A percentile compares a stretch with the other conserved stretches of the same genome.
These are phyloP conservation scores for Lipomyces oligophaga DNA, from an alignment of 805 yeast genomes.

Conservation along the genomic window DNA sequence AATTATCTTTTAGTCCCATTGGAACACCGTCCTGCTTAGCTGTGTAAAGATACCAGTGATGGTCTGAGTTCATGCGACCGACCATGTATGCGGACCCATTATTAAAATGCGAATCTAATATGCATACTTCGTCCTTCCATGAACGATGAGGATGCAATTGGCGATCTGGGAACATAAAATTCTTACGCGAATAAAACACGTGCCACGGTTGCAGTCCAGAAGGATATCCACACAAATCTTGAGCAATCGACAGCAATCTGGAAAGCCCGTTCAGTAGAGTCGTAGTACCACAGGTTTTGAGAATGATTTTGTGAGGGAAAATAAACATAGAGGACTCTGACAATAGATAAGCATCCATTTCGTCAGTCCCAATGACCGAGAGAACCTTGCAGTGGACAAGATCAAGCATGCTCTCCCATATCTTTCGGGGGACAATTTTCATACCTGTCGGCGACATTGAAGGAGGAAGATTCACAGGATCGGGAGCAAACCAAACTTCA, in stretches of 20 bases:
- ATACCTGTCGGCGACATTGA: slow-evolving; percentile 44
- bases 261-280: slow-evolving; percentile 77
- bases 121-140: slow-evolving; percentile 77
- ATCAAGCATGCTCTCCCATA: slow-evolving; percentile 72
- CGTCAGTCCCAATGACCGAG: slow-evolving; percentile 64
- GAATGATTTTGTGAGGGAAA: slow-evolving; percentile 74
- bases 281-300: slow-evolving; percentile 96
- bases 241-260: slow-evolving; percentile 53
- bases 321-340: slow-evolving; percentile 90
- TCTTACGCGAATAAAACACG: slow-evolving; percentile 84
- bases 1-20: not conserved
- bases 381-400: slow-evolving; percentile 83
- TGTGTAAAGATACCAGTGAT: slow-evolving; percentile 76
- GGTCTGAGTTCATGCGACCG: slow-evolving; percentile 76
- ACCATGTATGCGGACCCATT: slow-evolving; percentile 67
- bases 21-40: slow-evolving; percentile 22
- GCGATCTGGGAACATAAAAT: slow-evolving; percentile 86
- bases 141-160: slow-evolving; percentile 77
- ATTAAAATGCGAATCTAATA: slow-evolving; percentile 61
- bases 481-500: slow-evolving; percentile 80
- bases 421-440: slow-evolving; percentile 58
- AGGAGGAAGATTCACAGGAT: slow-evolving; percentile 41
- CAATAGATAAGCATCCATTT: slow-evolving; percentile 76
- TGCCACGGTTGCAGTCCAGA: slow-evolving; percentile 47
- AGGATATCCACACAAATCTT: slow-evolving; percentile 43